Evolutionary conservation across 139 green algal genomes (phyloP), one percentile per base, ranked within the genome.

Genomic region (Tetraselmis chui): DNA sequence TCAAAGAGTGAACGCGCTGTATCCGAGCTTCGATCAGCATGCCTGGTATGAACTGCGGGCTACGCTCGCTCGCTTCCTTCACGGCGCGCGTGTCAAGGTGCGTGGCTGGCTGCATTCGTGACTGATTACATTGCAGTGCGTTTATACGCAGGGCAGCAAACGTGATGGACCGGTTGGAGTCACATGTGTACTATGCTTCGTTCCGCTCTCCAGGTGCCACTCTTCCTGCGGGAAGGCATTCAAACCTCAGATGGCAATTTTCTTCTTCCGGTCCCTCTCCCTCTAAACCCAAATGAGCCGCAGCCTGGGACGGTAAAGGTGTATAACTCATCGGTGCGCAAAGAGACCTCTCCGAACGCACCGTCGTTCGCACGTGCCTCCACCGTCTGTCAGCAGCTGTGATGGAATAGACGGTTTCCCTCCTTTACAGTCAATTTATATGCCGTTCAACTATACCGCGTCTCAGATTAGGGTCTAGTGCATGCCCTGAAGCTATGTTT

Each of bases 151-250:
- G n/a, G n/a, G n/a, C n/a, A n/a, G n/a, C n/a, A n/a, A n/a, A n/a
- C n/a, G n/a, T n/a, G n/a, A n/a, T n/a, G n/a, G n/a, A n/a, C n/a
- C n/a, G n/a, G n/a, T 59, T 22, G 59, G 22, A 11, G 28, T 29
- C 23, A n/a, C 27, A 0, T 79, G n/a, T 0, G n/a, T n/a, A n/a
- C 23, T 25, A 31, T 25, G 58, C 0, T 29, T 29, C 0, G 22
- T 1, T 79, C 1, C 28, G 23, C 1, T 31, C 22, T 45, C 18
- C 82, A 85, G 82, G 91, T 94, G 28, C 91, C 88, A 30, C 87
- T 95, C 22, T 92, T 93, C 84, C 86, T 93, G 28, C 76, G 86
- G 45, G 90, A 93, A 83, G 90, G 90, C 80, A 92, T 94, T 76
- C 91, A 94, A 82, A 81, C 81, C 2, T 77, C 84, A 23, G 77